These are phyloP conservation scores for Pedinophyceae sp. DNA, from an alignment of 139 green algal species.

Conservation along the genomic window DNA sequence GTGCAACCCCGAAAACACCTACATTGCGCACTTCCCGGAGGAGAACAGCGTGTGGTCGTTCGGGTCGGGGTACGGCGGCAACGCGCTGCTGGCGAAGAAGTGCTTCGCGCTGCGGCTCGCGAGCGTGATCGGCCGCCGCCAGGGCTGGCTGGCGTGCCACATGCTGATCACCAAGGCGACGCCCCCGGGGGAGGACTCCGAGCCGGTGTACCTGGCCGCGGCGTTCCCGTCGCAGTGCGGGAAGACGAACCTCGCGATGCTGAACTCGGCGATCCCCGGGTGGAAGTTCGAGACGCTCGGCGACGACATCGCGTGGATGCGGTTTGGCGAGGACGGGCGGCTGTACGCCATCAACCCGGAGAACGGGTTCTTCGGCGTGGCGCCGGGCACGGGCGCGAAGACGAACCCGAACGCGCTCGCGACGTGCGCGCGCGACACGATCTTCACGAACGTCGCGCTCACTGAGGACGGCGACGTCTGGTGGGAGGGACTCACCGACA, in stretches of 20 bases:
- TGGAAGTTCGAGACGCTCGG: neutral
- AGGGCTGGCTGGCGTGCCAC: too few relatives aligned
- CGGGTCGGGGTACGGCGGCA: too few relatives aligned
- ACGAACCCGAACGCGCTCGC: neutral
- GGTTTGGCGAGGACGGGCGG: neutral
- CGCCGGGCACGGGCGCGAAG: neutral
- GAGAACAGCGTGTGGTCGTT: too few relatives aligned
- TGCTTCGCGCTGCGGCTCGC: too few relatives aligned
- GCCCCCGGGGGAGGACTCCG: too few relatives aligned
- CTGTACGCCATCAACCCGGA: slow-evolving; percentile 1
- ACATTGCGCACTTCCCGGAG: too few relatives aligned
- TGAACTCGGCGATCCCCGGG: neutral
- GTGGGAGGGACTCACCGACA: neutral
- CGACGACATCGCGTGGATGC: neutral
- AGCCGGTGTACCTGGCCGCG: neutral
- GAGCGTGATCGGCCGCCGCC: too few relatives aligned
- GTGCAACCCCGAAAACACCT: too few relatives aligned
- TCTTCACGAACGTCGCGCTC: neutral
- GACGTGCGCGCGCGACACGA: neutral
- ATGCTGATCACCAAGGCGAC: too few relatives aligned
- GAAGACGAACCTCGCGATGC: neutral
- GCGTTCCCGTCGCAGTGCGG: neutral
- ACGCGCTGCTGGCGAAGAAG: too few relatives aligned
- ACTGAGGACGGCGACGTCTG: neutral
- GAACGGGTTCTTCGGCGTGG: neutral